Conservation (phyloP, 441 rosid genomes). For the Omphalea diandra region DNA sequence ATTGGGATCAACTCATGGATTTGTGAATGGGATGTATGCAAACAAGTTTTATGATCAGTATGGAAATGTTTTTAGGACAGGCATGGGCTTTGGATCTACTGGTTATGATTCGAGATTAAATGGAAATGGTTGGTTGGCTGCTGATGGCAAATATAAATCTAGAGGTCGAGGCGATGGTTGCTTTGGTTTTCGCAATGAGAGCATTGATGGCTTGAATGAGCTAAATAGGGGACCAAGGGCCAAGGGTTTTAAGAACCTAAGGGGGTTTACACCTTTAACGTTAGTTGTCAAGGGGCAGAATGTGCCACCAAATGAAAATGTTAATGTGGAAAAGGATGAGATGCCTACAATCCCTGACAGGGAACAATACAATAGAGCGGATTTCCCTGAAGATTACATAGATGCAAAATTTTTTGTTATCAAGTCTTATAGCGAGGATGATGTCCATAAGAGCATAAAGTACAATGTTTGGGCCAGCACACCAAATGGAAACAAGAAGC, state of each 20-base stretch:
- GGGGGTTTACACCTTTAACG: constrained; percentile 38
- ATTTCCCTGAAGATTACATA: constrained; percentile 56
- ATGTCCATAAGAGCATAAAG: constrained; percentile 88
- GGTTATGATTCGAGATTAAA: constrained; percentile 63
- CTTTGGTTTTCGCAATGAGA: constrained; percentile 60
- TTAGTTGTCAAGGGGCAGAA: constrained; percentile 48
- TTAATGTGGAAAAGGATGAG: constrained; percentile 46
- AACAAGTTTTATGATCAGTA: constrained; percentile 69
- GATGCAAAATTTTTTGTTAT: constrained; percentile 83
- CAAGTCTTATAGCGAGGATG: constrained; percentile 95
- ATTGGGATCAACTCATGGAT: constrained; percentile 54
- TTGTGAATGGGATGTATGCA: constrained; percentile 56
- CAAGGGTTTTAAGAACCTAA: constrained; percentile 63
- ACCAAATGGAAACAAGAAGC: constrained; percentile 91
- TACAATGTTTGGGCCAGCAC: constrained; percentile 97
- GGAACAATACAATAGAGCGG: constrained; percentile 64
- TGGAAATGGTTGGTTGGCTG: constrained; percentile 63
- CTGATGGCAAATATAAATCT: constrained; percentile 56
- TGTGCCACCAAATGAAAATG: constrained; percentile 32
- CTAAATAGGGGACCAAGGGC: constrained; percentile 91
- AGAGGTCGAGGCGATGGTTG: constrained; percentile 69
- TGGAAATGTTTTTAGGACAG: constrained; percentile 58
- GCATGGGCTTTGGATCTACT: constrained; percentile 59
- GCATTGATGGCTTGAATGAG: constrained; percentile 73
- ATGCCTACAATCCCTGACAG: constrained; percentile 40